Percentiles rank a stretch among this genome's conserved stretches.
These are phyloP conservation scores for Ormosia emarginata DNA, from an alignment of 306 rosid genomes.

Conservation along the genomic window DNA sequence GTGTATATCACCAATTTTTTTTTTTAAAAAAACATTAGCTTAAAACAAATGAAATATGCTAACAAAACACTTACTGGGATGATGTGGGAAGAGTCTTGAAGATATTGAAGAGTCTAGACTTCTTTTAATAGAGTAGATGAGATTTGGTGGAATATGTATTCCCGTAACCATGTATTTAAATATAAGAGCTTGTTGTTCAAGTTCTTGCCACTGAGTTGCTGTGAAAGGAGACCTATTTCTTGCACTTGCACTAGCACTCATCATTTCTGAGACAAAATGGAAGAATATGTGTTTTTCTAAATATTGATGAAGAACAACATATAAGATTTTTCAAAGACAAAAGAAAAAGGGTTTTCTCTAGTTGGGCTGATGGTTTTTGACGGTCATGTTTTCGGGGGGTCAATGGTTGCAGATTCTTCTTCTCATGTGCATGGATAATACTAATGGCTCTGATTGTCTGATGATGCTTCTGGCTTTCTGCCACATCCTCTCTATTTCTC, in stretches of 20 bases:
- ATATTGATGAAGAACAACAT: background rate
- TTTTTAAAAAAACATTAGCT: background rate
- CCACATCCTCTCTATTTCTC: conserved; percentile 28
- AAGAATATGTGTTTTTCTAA: background rate
- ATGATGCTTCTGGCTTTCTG: conserved; percentile 50
- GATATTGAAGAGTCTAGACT: conserved; percentile 73
- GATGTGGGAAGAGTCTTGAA: conserved; percentile 80
- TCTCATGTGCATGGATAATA: conserved; percentile 56
- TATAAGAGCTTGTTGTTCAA: conserved; percentile 93
- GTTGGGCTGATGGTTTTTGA: conserved; percentile 13
- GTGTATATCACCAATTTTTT: background rate
- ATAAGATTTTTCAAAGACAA: conserved; percentile 21
- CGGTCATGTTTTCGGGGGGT: background rate
- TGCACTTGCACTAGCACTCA: conserved; percentile 45
- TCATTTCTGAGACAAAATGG: conserved; percentile 33
- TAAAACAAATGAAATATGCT: background rate
- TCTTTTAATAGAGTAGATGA: conserved; percentile 73
- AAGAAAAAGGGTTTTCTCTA: conserved; percentile 9
- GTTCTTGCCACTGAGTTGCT: conserved; percentile 94
- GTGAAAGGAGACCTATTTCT: conserved; percentile 79
- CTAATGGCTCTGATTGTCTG: conserved; percentile 45
- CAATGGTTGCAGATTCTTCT: conserved; percentile 46
- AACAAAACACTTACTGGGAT: conserved; percentile 52
- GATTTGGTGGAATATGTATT: conserved; percentile 81
- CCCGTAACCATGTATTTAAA: conserved; percentile 94